Evolutionary conservation across 352 stramenopile genomes (phyloP), one percentile per base, ranked within the genome.

Genomic region (Phytophthora palmivora): DNA sequence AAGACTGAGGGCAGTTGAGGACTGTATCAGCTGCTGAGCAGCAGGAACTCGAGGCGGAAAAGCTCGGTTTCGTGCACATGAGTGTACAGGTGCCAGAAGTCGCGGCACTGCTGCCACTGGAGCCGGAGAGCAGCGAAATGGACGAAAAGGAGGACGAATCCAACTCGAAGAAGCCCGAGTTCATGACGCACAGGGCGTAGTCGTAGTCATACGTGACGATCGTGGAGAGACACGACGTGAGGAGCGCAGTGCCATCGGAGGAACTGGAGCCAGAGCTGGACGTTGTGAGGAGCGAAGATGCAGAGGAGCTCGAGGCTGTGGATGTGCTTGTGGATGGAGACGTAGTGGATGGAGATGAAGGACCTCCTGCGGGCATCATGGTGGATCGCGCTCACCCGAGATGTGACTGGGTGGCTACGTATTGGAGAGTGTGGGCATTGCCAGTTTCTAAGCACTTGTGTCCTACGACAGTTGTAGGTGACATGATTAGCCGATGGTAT

Each of bases 151-250:
- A 18, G 2, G 50, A 55, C 34, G 63, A 34, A 7, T 63, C 34
- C 30, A 81, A 33, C 43, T 75, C 57, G 51, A 90, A 87, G 45
- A 90, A 71, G 32, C 81, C 81, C 19, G 78, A 79, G 63, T 90
- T 90, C 76, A 88, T 88, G 54, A 88, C 53, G 63, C 81, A 90
- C 30, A 77, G 46, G 30, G 74, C 74, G 57, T 90, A 90, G 30
- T 63, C 37, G 44, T 60, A 58, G 53, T 90, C 81, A 16, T 68
- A 53, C 11, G 50, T 24, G 36, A 82, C 22, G 50, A 87, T 66
- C n/a, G 64, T 77, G 28, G 60, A 59, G 21, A 80, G 60, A 16
- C 76, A 84, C 1, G 61, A 45, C 10, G 67, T 71, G 26, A 88
- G 64, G 14, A 72, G 54, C 33, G 39, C 55, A 14, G 67, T 63